Base-by-base conservation (phyloP, 108 stramenopile genomes). In the Chaetoceros tenuissimus region DNA sequence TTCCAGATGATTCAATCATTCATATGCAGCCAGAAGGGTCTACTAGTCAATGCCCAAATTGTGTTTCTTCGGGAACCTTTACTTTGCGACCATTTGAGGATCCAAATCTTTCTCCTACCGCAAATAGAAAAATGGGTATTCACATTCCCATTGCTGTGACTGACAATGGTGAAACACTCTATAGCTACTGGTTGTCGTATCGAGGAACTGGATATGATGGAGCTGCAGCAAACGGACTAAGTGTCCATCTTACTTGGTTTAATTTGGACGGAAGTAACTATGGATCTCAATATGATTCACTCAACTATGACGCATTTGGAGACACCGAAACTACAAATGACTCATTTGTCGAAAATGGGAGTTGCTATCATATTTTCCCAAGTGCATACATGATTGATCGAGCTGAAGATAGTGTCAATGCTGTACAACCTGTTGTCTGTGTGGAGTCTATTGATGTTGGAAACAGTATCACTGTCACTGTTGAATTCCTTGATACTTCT, bases 81-180 rank as follows among this genome's bases (percentile, higher is more conserved):
- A 51, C 49, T 10, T 26, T 51, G 24, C 5, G 16, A 25, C 24
- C 49, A 16, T 51, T 51, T 51, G 49, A 51, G 5, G 24, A 51
- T 10, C 10, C 8, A 10, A 10, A 16, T 5, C 5, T 10, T 26
- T 5, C 49, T 51, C 49, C 49, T 25, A 10, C 49, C 5, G 10
- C 5, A 10, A 26, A 51, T 26, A 16, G 16, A 10, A 25, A 10
- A 10, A 5, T 51, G 16, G 49, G 49, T 10, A 16, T 51, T 24
- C 49, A 51, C 25, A 51, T 51, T 51, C 49, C 49, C 10, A 16
- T 51, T 40, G n/a, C n/a, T n/a, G n/a, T n/a, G n/a, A n/a, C n/a
- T n/a, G n/a, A n/a, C n/a, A n/a, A n/a, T n/a, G n/a, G n/a, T n/a
- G n/a, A n/a, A n/a, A n/a, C n/a, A n/a, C n/a, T 51, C 16, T 51